Base-by-base conservation (phyloP, 2,329 filamentous ascomycete species). In the Xylaria sp. region DNA sequence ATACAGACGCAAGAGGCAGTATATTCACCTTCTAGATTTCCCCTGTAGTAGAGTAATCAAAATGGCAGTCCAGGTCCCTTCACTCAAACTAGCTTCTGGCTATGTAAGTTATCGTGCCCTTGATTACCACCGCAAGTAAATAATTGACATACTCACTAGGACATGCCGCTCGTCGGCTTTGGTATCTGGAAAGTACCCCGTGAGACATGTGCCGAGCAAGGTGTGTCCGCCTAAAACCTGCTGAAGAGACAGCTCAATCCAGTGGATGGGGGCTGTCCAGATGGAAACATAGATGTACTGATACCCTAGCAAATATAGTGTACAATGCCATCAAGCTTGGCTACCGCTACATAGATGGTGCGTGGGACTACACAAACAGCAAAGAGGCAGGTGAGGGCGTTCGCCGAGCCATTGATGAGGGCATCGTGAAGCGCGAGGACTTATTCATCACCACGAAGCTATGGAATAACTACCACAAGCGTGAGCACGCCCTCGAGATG, bases 391-490 rank as follows among this genome's bases (percentile, higher is more conserved):
- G 89, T 13, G 80, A 84, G 71, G 91, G 87, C 23, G 87, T 92
- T 75, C 86, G 83, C 72, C 85, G 79, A 48, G 85, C 84, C 55
- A 85, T 87, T 73, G 76, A 76, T 8, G 83, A 89, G 69, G 87
- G 87, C 36, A 85, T 90, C 55, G 84, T 92, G 12, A 89, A 90
- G 66, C 84, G 90, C 55, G 81, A 87, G 50, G 83, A 91, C 64
- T 80, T 92, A 69, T 92, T 91, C 79, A 83, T 92, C 72, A 89
- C 87, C 1, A 89, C 87, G 12, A 92, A 91, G 77, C 80, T 91
- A 41, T 91, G 88, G 88, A 90, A 89, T 80, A 89, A 88, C 77
- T 84, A 80, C 73, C 87, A 90, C 75, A 83, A 86, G 70, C 85
- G 85, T 0, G 84, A 89, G 73, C 87, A 89, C 73, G 90, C 92